Evolutionary conservation across 371 early-diverging fungal genomes (phyloP), one percentile per base, ranked within the genome.

Genomic region (Syncephalastrum monosporum): DNA sequence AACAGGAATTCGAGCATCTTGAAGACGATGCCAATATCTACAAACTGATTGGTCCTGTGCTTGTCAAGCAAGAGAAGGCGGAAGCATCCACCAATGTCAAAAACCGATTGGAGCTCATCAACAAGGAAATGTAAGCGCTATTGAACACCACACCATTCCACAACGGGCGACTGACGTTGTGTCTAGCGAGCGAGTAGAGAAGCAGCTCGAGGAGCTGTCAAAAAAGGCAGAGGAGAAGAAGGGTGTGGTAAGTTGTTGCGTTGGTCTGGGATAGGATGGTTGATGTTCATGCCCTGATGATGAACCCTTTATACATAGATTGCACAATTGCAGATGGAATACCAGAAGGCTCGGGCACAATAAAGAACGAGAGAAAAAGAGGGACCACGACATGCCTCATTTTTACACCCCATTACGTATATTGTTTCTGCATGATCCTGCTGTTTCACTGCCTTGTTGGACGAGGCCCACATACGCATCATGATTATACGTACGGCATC

Each of bases 41-140:
- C 82, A 98, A 98, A 69, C 77, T 97, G 56, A 89, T 95, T 59
- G 98, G 97, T 0, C 96, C 98, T 33, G 96, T 96, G 17, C 81
- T 98, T 19, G 91, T 96, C 14, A 93, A 91, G 76, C 96, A 97
- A 71, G 96, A 96, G 12, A 82, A 79, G 56, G 61, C 72, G 2
- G 98, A 98, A 71, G 96, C 98, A 23, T 71, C 63, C 15, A 69
- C 84, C 25, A 96, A 96, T 60, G 96, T 98, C 21, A 86, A 88
- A 65, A 96, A 96, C 81, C 91, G 98, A 57, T 83, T 98, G 53
- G 93, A 95, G 44, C 92, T 87, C 56, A 98, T 98, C 68, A 68
- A 75, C 23, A 75, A 75, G 6, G 97, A 98, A 81, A 93, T 95
- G 93, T 91, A 80, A 72, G 78, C 24, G 10, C 17, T 48, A 19